Conservation (phyloP, 257 asterid species). For the Nicotiana obtusifolia region DNA sequence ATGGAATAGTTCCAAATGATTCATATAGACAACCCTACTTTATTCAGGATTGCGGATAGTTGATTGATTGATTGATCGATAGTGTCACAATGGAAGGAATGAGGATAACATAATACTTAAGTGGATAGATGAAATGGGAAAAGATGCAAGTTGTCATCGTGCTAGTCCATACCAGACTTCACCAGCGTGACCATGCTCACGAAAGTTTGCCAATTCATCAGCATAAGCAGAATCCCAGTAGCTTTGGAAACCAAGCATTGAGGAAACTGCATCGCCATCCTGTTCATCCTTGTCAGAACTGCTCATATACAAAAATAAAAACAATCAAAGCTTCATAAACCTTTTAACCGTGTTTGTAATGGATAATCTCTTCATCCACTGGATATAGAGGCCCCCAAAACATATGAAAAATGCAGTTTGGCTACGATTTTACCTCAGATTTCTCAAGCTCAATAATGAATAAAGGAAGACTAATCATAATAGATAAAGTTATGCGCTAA, state of each 20-base stretch:
- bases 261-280: slow-evolving; percentile 66
- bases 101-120: background rate
- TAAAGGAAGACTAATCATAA: background rate
- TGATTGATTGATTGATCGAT: background rate
- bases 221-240: slow-evolving; percentile 96
- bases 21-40: background rate
- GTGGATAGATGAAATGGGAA: background rate
- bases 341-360: background rate
- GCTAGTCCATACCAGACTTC: slow-evolving; percentile 73
- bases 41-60: background rate
- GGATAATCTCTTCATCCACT: background rate
- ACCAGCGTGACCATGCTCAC: slow-evolving; percentile 93
- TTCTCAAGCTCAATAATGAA: background rate
- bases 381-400: background rate
- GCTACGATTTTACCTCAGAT: background rate
- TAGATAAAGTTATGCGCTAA: background rate
- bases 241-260: slow-evolving; percentile 93
- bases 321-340: background rate
- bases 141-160: background rate
- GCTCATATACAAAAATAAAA: slow-evolving; percentile 12
- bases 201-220: slow-evolving; percentile 74
- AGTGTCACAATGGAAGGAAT: background rate
- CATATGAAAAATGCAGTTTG: background rate
- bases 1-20: background rate
- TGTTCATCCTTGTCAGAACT: slow-evolving; percentile 96